These are phyloP conservation scores for Ephemerocybe angulata DNA, from an alignment of 768 basidiomycete species.

Conservation along the genomic window DNA sequence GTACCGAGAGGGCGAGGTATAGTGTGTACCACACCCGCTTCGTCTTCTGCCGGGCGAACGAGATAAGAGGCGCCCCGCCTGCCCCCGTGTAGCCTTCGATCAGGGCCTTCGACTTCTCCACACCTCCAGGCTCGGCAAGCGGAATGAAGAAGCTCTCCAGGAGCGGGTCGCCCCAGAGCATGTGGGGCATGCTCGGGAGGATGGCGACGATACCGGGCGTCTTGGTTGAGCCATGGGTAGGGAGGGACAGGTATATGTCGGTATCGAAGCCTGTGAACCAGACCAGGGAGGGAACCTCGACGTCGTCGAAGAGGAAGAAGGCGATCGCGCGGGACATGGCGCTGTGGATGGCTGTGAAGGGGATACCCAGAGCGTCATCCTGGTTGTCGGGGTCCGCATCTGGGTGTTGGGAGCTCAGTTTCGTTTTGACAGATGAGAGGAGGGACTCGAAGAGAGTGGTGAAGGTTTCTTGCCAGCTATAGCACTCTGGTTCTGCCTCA, in stretches of 20 bases:
- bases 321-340: slow-evolving; percentile 68
- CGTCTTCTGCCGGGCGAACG: slow-evolving; percentile 66
- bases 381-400: too few species aligned
- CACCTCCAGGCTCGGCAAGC: slow-evolving; percentile 1
- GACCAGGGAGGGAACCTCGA: slow-evolving; percentile 63
- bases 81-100: slow-evolving; percentile 55
- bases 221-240: slow-evolving; percentile 14
- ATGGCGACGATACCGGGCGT: slow-evolving; percentile 39
- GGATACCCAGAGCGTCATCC: slow-evolving; percentile 20
- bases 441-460: slow-evolving; percentile 40
- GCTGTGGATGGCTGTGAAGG: slow-evolving; percentile 42
- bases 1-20: slow-evolving; percentile 55
- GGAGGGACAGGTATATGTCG: slow-evolving; percentile 50
- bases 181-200: slow-evolving; percentile 47
- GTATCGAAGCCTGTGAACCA: slow-evolving; percentile 60
- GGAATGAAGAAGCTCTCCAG: slow-evolving; percentile 63
- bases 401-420: background rate
- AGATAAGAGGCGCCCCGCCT: slow-evolving; percentile 47
- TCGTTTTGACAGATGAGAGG: slow-evolving; percentile 9
- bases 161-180: slow-evolving; percentile 75
- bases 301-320: slow-evolving; percentile 74
- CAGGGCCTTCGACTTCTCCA: slow-evolving; percentile 45
- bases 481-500: slow-evolving; percentile 24
- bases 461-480: slow-evolving; percentile 78
- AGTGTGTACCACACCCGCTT: slow-evolving; percentile 76